Evolutionary conservation across 805 yeast genomes (phyloP), one percentile per base, ranked within the genome.

Genomic region (Starmerella lactis-condensi): DNA sequence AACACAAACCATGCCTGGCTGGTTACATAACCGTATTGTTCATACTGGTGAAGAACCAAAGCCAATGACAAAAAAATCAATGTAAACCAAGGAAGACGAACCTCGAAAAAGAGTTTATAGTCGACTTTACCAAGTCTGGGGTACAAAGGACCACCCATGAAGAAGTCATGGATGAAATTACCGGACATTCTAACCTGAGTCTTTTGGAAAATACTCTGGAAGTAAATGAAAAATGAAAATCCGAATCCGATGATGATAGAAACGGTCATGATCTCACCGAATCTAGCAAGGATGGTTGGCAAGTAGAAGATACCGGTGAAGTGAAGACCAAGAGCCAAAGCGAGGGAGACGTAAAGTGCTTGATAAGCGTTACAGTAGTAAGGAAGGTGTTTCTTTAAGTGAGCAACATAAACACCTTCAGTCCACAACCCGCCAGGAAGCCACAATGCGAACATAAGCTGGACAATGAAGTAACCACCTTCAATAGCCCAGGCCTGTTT

Each of bases 81-180:
- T 10, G 82, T 78, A 60, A 72, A 89, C 98, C 98, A 89, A 11
- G 98, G 98, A 37, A 89, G 63, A 53, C 98, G 72, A 26, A 89
- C 95, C 57, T 89, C 98, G 52, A 82, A 85, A 56, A 89, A 89
- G 92, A 89, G 81, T 64, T 89, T 89, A 53, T 81, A 62, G 57
- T 89, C 98, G 46, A 85, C 65, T 45, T 73, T 74, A 25, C 95
- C 96, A 50, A 85, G 63, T 53, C 98, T 67, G 40, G 98, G 98
- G 56, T 89, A 89, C 52, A 89, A 67, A 25, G 95, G 92, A 11
- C 94, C 94, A 29, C 98, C 98, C 91, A 89, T 73, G 60, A 89
- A 89, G 48, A 81, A 62, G 55, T 89, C 98, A 50, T 82, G 85
- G 42, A 89, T 54, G 47, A 67, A 75, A 54, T 76, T 79, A 15